These are phyloP conservation scores for Fusarium brevicatenulatum DNA, from an alignment of 2,329 filamentous ascomycete species.

Conservation along the genomic window DNA sequence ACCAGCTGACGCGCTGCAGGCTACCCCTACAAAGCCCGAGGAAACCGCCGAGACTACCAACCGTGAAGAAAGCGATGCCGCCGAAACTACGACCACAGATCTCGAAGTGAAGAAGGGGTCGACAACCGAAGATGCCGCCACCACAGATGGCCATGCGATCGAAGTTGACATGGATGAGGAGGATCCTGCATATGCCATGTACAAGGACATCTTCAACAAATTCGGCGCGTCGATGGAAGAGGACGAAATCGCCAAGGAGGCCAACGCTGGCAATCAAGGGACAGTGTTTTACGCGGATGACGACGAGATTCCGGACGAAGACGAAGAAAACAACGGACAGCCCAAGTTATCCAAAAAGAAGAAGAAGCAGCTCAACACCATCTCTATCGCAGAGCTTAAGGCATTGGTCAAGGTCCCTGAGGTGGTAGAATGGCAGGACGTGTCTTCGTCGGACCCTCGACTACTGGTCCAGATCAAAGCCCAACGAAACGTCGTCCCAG, in stretches of 20 bases:
- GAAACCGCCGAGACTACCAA: constrained; percentile 36
- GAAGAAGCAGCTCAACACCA: constrained; percentile 87
- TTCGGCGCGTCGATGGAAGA: constrained; percentile 76
- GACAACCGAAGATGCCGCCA: constrained; percentile 48
- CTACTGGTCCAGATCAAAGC: constrained; percentile 95
- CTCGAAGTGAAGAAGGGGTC: constrained; percentile 55
- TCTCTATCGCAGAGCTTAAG: constrained; percentile 95
- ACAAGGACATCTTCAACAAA: constrained; percentile 82
- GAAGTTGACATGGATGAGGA: constrained; percentile 72
- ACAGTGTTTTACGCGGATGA: constrained; percentile 86
- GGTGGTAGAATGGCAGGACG: constrained; percentile 97
- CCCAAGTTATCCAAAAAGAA: constrained; percentile 93
- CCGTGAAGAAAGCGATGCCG: constrained; percentile 46
- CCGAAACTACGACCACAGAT: constrained; percentile 50
- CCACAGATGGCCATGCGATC: constrained; percentile 62
- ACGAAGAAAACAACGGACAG: constrained; percentile 72
- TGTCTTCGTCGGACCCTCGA: constrained; percentile 87
- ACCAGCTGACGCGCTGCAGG: constrained; percentile 37
- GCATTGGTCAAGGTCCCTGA: constrained; percentile 90
- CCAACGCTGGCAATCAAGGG: constrained; percentile 78
- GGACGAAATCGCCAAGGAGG: constrained; percentile 71
- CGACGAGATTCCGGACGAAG: constrained; percentile 86
- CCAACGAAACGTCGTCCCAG: constrained; percentile 93
- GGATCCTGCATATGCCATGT: constrained; percentile 84
- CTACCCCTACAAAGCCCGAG: constrained; percentile 25